Evolutionary conservation across 177 flowering plant species (phyloP).

Genomic region (Vitis hybrid): DNA sequence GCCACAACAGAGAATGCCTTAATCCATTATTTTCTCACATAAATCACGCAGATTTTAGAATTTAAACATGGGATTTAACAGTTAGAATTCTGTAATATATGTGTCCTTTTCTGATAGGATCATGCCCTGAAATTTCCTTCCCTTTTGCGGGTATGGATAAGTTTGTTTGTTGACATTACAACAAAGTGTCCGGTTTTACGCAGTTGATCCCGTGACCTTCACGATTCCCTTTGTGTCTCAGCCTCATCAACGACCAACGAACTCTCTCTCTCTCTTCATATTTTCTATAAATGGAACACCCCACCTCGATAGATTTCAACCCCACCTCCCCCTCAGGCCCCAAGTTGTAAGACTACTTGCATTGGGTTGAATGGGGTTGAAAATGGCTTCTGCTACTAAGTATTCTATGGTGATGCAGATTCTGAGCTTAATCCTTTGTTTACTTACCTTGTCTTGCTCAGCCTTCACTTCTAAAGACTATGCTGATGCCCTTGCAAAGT

Average conservation of each 20-base stretch:
- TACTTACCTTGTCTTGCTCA: slow-evolving; percentile 20
- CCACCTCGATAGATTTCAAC: slow-evolving; percentile 1
- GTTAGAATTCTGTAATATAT: not conserved
- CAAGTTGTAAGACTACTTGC: not conserved
- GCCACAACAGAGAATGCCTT: slow-evolving; percentile 10
- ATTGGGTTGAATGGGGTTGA: not conserved
- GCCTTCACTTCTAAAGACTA: slow-evolving; percentile 54
- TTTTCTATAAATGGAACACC: slow-evolving; percentile 24
- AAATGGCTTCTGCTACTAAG: slow-evolving; percentile 16
- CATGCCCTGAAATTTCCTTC: not conserved
- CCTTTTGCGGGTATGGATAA: slow-evolving; percentile 10
- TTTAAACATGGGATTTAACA: not conserved
- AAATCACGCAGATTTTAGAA: slow-evolving; percentile 1
- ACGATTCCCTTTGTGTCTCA: slow-evolving; percentile 9
- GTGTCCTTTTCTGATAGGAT: not conserved
- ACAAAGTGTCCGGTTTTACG: slow-evolving; percentile 33
- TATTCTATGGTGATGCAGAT: slow-evolving; percentile 15
- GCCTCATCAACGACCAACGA: slow-evolving; percentile 31
- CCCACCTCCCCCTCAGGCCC: not conserved
- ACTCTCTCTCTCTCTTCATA: slow-evolving; percentile 7
- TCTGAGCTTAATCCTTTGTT: slow-evolving; percentile 18
- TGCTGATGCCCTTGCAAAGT: slow-evolving; percentile 65
- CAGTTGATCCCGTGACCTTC: slow-evolving; percentile 58
- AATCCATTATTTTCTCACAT: not conserved
- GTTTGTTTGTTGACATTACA: slow-evolving; percentile 11